A percentile compares a stretch with the other conserved stretches of the same genome.
Conservation (phyloP, 768 basidiomycete genomes). For the Suillus cothurnatus region DNA sequence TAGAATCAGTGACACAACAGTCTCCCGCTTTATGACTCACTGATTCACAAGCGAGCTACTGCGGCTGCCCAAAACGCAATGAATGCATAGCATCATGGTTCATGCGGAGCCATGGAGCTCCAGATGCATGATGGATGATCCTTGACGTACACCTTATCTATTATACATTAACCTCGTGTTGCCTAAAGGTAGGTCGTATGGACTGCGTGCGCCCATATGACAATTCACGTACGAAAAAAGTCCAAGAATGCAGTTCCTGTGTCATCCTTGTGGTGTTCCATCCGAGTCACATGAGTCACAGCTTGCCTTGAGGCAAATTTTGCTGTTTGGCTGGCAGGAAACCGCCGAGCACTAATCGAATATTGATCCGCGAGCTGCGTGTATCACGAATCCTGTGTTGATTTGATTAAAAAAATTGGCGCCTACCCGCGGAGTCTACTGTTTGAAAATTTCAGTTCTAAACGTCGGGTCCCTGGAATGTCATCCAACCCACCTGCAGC, state of each 20-base stretch:
- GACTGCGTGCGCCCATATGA: not conserved
- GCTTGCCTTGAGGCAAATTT: not conserved
- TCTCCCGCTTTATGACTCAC: not conserved
- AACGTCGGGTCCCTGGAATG: not conserved
- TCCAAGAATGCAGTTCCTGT: not conserved
- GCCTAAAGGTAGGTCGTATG: not conserved
- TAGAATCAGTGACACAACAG: conserved; percentile 1
- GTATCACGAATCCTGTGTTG: conserved; percentile 7
- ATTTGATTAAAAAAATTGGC: not conserved
- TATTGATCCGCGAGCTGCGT: conserved; percentile 3
- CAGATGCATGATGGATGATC: not conserved
- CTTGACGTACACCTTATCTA: conserved; percentile 2
- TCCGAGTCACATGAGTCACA: not conserved
- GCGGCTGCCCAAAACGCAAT: not conserved
- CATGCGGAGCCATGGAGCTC: not conserved
- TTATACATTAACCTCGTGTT: not conserved
- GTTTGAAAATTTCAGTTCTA: not conserved
- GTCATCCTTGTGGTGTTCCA: not conserved
- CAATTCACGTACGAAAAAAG: not conserved
- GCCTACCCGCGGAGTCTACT: not conserved
- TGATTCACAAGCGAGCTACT: not conserved
- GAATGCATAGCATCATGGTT: not conserved
- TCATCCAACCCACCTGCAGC: conserved; percentile 1
- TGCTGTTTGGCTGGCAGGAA: not conserved
- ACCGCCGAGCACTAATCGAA: not conserved